Evolutionary conservation across 2,329 filamentous ascomycete genomes (phyloP), one percentile per base, ranked within the genome.

Genomic region (Talaromyces sp.): DNA sequence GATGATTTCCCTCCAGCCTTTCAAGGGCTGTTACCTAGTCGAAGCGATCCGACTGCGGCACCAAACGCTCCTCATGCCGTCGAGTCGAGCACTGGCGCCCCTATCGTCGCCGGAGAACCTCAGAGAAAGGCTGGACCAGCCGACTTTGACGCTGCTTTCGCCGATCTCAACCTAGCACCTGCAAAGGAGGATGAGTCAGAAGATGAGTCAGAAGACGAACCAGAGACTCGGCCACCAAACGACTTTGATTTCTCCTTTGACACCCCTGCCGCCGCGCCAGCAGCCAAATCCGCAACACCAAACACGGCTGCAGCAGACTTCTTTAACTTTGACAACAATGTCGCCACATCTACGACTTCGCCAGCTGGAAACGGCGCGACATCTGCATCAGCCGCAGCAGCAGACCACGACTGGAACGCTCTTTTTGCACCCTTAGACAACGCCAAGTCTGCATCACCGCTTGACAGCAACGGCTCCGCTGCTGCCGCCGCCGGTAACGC

Each of bases 391-490:
- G 3, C 28, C 6, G 72, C 75, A 25, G 72, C 76, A 1, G 75
- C 79, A 37, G 54, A 64, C 12, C 90, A 96, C 69, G 93, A 98
- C 74, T 98, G 95, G 95, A 93, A 98, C 71, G 90, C 92, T 42
- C 91, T 98, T 61, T 98, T 98, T 77, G 89, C 91, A 1, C 88
- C 88, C 28, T 80, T 96, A 7, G 90, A 93, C 69, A 66, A 35
- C 61, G 65, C 40, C 16, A 67, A 69, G 33, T 60, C 48, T 28
- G n/a, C 57, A 9, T 58, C 67, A 18, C 28, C 65, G 21, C 60
- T n/a, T 62, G 57, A 48, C 33, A 60, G 42, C 50, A 63, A 61
- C 55, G 64, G 60, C 28, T 21, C 21, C 42, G 58, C 46, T 57
- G 6, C 54, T 28, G 35, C 35, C 14, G 8, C 33, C n/a, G 35